These are phyloP conservation scores for Myxozyma melibiosi DNA, from an alignment of 805 yeast genomes.

Conservation along the genomic window DNA sequence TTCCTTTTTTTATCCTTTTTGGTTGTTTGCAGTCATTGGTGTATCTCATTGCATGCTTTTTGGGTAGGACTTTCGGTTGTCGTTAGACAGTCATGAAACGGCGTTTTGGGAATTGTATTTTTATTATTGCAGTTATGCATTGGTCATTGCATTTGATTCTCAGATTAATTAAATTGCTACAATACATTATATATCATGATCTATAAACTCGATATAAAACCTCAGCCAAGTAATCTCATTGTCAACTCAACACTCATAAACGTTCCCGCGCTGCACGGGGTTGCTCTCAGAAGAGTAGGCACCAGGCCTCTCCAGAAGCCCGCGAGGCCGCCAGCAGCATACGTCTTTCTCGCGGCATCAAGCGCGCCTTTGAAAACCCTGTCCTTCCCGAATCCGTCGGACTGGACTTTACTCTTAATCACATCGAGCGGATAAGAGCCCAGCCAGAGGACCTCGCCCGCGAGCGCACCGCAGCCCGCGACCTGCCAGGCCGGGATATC, in stretches of 20 bases:
- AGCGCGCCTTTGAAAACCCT: slow-evolving; percentile 62
- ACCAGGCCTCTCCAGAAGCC: slow-evolving; percentile 89
- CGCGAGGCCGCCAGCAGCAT: slow-evolving; percentile 59
- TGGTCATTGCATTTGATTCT: not conserved
- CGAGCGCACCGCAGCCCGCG: slow-evolving; percentile 84
- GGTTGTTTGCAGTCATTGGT: not conserved
- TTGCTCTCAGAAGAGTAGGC: slow-evolving; percentile 93
- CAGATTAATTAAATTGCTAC: not conserved
- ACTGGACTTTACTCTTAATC: slow-evolving; percentile 83
- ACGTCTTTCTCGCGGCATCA: slow-evolving; percentile 60
- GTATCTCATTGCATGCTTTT: not conserved
- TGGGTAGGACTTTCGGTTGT: slow-evolving; percentile 4
- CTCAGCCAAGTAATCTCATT: slow-evolving; percentile 54
- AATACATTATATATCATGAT: not conserved
- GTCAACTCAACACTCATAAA: slow-evolving; percentile 91
- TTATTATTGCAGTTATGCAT: not conserved
- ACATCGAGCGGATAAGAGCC: slow-evolving; percentile 73
- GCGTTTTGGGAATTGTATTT: slow-evolving; percentile 8
- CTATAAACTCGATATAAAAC: not conserved
- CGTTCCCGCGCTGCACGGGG: slow-evolving; percentile 97
- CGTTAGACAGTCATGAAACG: not conserved
- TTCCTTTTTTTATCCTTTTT: not conserved
- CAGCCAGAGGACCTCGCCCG: slow-evolving; percentile 62
- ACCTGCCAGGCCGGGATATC: slow-evolving; percentile 86
- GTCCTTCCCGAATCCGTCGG: slow-evolving; percentile 61